phyloP scores from a whole-genome alignment of 106 monocot species.

The Agapanthus africanus region DNA sequence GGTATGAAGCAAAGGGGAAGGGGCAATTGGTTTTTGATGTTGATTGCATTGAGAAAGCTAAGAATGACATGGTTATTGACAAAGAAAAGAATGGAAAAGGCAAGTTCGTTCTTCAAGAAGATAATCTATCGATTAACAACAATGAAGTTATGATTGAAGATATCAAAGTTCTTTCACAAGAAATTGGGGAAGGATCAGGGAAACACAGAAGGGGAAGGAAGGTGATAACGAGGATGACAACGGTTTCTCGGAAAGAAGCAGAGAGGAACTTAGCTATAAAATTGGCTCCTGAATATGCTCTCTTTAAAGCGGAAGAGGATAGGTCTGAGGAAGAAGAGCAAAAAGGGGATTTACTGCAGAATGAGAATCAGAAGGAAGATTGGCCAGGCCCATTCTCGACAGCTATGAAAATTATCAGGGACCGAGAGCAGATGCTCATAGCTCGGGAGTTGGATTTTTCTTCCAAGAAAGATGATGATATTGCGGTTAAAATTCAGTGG shows the following conservation, averaged over 20 bases:
- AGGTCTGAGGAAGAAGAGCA: slow-evolving; percentile 17
- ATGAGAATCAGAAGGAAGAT: slow-evolving; percentile 23
- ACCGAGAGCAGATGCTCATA: slow-evolving; percentile 19
- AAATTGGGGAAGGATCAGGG: slow-evolving; percentile 2
- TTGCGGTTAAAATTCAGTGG: slow-evolving; percentile 30
- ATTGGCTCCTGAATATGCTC: slow-evolving; percentile 55
- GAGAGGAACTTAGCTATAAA: slow-evolving; percentile 35
- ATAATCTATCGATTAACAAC: not conserved
- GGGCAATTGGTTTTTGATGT: slow-evolving; percentile 6
- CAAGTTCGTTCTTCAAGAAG: slow-evolving; percentile 27
- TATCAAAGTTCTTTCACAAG: not conserved
- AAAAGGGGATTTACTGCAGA: slow-evolving; percentile 11
- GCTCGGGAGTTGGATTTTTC: slow-evolving; percentile 11
- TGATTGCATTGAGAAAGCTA: not conserved
- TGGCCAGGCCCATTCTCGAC: slow-evolving; percentile 75
- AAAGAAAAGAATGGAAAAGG: slow-evolving; percentile 33
- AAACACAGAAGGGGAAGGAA: not conserved
- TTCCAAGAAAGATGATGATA: slow-evolving; percentile 13
- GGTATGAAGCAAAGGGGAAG: slow-evolving; percentile 28
- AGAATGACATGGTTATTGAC: not conserved
- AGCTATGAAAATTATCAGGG: slow-evolving; percentile 48
- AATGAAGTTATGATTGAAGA: not conserved
- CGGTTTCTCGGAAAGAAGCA: slow-evolving; percentile 17
- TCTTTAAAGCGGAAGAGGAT: slow-evolving; percentile 38
- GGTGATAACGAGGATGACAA: not conserved